Conservation (phyloP, 2,329 filamentous ascomycete species). For the Ophiocordyceps camponoti-rufipedis region DNA sequence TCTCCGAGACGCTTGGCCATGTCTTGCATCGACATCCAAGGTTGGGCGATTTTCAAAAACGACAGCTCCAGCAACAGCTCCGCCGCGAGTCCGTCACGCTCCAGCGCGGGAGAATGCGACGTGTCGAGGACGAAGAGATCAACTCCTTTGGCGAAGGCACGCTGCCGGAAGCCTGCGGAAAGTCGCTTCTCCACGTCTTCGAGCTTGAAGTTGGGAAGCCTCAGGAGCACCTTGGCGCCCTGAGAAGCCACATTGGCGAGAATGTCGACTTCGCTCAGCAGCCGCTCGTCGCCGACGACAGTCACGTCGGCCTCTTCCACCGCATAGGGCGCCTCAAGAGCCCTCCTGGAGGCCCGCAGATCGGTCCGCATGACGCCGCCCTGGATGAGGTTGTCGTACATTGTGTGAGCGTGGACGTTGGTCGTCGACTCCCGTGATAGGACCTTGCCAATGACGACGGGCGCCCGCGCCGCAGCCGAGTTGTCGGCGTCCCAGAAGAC, state of each 20-base stretch:
- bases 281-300: constrained; percentile 60
- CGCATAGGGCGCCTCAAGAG: constrained; percentile 69
- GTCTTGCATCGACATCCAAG: constrained; percentile 42
- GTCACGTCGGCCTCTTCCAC: constrained; percentile 62
- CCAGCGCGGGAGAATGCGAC: constrained; percentile 46
- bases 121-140: constrained; percentile 62
- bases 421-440: constrained; percentile 55
- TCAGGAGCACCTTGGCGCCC: constrained; percentile 56
- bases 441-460: constrained; percentile 36
- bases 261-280: constrained; percentile 64
- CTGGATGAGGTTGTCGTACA: constrained; percentile 45
- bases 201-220: constrained; percentile 62
- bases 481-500: constrained; percentile 85
- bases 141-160: constrained; percentile 50
- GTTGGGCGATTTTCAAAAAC: constrained; percentile 62
- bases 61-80: constrained; percentile 59
- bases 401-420: constrained; percentile 43
- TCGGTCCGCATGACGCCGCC: constrained; percentile 75
- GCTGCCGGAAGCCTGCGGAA: constrained; percentile 49
- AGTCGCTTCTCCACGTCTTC: constrained; percentile 84
- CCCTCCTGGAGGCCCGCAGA: constrained; percentile 65
- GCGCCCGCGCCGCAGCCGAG: constrained; percentile 47
- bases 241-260: constrained; percentile 45
- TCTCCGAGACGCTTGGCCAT: constrained; percentile 46
- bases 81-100: constrained; percentile 44